Conservation (phyloP, 495 filamentous ascomycete genomes). For the Collariella sp. region DNA sequence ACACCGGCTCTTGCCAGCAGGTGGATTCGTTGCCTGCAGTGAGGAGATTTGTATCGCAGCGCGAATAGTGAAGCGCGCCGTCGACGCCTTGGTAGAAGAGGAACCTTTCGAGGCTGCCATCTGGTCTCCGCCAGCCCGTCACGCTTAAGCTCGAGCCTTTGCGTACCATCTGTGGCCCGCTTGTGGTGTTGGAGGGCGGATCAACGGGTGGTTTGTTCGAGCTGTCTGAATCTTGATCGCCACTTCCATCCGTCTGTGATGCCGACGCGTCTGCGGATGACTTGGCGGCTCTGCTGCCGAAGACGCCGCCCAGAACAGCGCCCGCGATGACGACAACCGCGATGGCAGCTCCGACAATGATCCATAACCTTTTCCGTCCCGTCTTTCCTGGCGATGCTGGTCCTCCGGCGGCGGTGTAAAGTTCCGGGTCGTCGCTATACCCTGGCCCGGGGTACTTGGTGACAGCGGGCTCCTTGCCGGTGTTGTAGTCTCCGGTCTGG, state of each 20-base stretch:
- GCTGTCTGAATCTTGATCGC: neutral
- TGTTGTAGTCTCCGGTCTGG: too few relatives aligned
- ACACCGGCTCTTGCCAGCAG: conserved; percentile 7
- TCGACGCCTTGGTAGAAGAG: conserved; percentile 13
- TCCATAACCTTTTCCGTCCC: neutral
- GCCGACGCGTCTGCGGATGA: neutral
- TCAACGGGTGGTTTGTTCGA: neutral
- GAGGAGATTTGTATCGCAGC: conserved; percentile 3
- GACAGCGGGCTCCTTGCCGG: too few relatives aligned
- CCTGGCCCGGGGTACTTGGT: too few relatives aligned
- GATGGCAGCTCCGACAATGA: neutral
- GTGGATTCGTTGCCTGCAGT: neutral
- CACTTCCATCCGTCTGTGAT: neutral
- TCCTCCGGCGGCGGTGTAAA: too few relatives aligned
- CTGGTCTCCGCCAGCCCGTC: conserved; percentile 9
- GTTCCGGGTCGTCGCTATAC: too few relatives aligned
- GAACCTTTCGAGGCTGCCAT: conserved; percentile 10
- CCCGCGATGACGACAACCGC: conserved; percentile 3
- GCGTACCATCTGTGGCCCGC: neutral
- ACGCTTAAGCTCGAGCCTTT: conserved; percentile 12
- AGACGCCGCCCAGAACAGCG: conserved; percentile 10
- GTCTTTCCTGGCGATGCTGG: neutral
- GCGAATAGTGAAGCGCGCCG: conserved; percentile 3
- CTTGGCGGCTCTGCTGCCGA: conserved; percentile 7
- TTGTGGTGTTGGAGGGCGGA: neutral